Evolutionary conservation across 192 early-diverging fungal species (phyloP), one percentile per base, ranked within the genome.

Genomic region (Umbelopsis vinacea): DNA sequence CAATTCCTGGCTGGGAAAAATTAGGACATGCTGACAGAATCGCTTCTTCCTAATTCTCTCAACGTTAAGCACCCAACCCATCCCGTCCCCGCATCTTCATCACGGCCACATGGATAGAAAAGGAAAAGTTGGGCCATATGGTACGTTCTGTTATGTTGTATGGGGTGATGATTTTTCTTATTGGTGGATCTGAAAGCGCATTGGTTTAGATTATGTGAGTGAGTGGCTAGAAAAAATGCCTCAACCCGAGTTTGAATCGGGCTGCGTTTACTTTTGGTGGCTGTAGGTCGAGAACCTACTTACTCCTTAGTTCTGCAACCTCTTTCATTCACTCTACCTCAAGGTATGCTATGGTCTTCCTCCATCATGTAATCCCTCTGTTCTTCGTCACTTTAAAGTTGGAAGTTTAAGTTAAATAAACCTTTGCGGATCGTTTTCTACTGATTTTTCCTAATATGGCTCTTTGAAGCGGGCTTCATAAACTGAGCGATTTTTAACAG

Each of bases 201-300:
- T 50, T 50, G 26, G 33, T 3, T 35, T 26, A 12, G 35, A 63
- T 38, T 29, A 26, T n/a, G n/a, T n/a, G n/a, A 24, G 26, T 33
- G 55, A 63, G 15, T 29, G 57, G 26, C 33, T 50, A 19, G 11
- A 17, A 63, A 63, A 63, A 63, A 63, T 63, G 57, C 57, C 57
- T 63, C 57, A 63, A 63, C 53, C 53, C 53, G 53, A 24, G 57
- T 63, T 63, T 63, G 57, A 63, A 63, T 37, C 33, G 57, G 57
- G 15, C 12, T 63, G 57, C 57, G 57, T 63, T 19, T 17, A 21
- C 4, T 19, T 21, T 50, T 8, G 48, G 48, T 50, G 48, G 48
- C 48, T 50, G 48, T 17, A 50, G 17, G 48, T 50, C 48, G 48
- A 50, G 48, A 50, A 21, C 9, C 48, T 6, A 50, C 6, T n/a